These are phyloP conservation scores for Aspergillus puulaauensis DNA, from an alignment of 2,329 filamentous ascomycete species.

Conservation along the genomic window DNA sequence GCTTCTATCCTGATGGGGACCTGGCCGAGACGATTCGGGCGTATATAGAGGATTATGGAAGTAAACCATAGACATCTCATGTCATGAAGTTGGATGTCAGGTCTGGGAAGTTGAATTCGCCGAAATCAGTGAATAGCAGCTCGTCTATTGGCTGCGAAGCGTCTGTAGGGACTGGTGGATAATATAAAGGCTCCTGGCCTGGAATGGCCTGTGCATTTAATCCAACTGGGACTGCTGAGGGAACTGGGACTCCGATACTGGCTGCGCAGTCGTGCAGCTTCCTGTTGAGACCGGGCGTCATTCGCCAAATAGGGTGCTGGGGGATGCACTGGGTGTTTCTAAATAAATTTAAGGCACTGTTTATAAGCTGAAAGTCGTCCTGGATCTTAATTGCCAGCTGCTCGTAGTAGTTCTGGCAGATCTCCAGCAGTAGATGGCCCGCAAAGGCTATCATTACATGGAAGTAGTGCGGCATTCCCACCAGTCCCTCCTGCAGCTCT, in stretches of 20 bases:
- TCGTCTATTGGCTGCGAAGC: neutral
- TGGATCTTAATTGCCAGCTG: conserved; percentile 33
- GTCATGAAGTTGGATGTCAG: conserved; percentile 10
- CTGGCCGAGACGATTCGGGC: no score
- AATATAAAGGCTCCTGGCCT: neutral
- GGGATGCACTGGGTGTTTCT: conserved; percentile 19
- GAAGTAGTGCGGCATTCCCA: conserved; percentile 44
- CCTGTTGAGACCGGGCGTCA: conserved; percentile 23
- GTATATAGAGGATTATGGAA: no score
- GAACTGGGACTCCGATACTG: conserved; percentile 2
- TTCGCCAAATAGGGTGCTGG: conserved; percentile 24
- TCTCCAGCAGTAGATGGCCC: conserved; percentile 41
- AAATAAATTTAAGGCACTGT: conserved; percentile 19
- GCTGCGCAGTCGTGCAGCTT: conserved; percentile 21
- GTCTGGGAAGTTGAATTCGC: conserved; percentile 6
- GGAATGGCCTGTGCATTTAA: neutral
- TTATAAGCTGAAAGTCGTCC: conserved; percentile 16
- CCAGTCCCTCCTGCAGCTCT: conserved; percentile 35
- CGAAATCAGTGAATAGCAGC: conserved; percentile 1
- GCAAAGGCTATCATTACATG: conserved; percentile 46
- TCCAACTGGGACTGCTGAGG: neutral
- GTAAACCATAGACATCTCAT: neutral
- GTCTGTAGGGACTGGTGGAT: neutral
- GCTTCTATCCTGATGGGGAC: no score
- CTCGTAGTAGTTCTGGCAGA: conserved; percentile 36